These are phyloP conservation scores for Debaryomyces coudertii DNA, from an alignment of 1,139 yeast species.

Conservation along the genomic window DNA sequence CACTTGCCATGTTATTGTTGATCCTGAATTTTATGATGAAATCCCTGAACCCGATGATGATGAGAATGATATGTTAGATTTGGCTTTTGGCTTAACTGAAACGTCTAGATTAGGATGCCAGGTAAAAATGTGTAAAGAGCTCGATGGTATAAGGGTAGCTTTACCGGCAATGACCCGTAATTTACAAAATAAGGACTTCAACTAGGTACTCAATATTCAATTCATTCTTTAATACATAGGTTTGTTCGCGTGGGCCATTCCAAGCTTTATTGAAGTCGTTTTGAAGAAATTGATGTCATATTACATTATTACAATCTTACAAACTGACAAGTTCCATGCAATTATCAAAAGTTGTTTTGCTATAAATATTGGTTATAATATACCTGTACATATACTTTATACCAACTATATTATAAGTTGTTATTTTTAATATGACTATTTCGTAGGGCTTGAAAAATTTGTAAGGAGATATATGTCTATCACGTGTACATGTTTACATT, in stretches of 20 bases:
- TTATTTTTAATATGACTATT: neutral
- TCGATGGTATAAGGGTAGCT: slow-evolving; percentile 95
- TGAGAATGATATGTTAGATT: slow-evolving; percentile 96
- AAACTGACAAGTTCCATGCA: neutral
- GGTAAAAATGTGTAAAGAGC: slow-evolving; percentile 81
- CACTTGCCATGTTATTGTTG: slow-evolving; percentile 94
- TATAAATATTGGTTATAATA: slow-evolving; percentile 1
- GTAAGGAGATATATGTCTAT: neutral
- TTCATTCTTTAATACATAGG: neutral
- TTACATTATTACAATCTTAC: neutral
- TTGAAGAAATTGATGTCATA: neutral
- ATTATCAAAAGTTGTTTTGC: neutral
- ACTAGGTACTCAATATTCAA: slow-evolving; percentile 10
- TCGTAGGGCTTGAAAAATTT: neutral
- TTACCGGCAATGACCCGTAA: slow-evolving; percentile 97
- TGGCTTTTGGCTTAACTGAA: slow-evolving; percentile 95
- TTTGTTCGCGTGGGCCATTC: neutral
- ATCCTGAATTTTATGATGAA: slow-evolving; percentile 88
- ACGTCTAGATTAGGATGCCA: slow-evolving; percentile 97
- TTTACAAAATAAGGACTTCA: slow-evolving; percentile 77
- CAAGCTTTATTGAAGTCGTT: neutral
- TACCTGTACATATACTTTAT: slow-evolving; percentile 7
- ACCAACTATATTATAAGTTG: neutral
- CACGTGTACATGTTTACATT: slow-evolving; percentile 7
- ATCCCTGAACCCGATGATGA: slow-evolving; percentile 97